Base-by-base conservation (phyloP, 2,329 filamentous ascomycete species). In the Xylariaceae sp. region DNA sequence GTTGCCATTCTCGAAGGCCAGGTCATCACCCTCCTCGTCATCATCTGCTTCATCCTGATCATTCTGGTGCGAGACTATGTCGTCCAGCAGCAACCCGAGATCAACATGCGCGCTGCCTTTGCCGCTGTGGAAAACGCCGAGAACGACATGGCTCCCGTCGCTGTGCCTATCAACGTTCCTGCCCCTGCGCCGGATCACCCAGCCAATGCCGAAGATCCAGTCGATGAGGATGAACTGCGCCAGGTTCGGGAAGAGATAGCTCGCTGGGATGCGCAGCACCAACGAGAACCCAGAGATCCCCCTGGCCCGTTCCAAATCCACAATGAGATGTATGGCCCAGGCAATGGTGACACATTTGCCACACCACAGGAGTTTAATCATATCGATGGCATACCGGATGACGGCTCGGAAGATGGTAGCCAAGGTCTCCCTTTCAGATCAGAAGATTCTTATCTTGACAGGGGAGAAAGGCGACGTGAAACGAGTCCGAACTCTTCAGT, bases 51-150 rank as follows among this genome's bases (percentile, higher is more conserved):
- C 66, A 96, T 98, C 48, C 72, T 98, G n/a, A 83, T 98, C 34
- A 98, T 98, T 56, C 70, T 98, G 4, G 96, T 98, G 37, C 76
- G 94, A 37, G 93, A 98, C 69, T 98, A 95, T 78, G 93, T 98
- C 40, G 90, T 98, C 8, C 93, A 98, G 64, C 93, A 98, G 64
- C 93, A 98, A 62, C 93, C 92, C 5, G 85, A 91, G 53, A 85
- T 93, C 55, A 94, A 95, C 58, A 84, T 93, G 72, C 85, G 82
- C 1, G 84, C 77, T 7, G 79, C 78, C 3, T 78, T 83, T 59
- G 80, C 76, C 10, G 77, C 72, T 6, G 67, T 68, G n/a, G 72
- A 71, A 23, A 57, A 63, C 34, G 67, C 68, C n/a, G 72, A 72
- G 25, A 58, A 64, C 27, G 57, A 64, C 14, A 53, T 52, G 16